These are phyloP conservation scores for Acephala macrosclerotiorum DNA, from an alignment of 2,329 filamentous ascomycete species.

Conservation along the genomic window DNA sequence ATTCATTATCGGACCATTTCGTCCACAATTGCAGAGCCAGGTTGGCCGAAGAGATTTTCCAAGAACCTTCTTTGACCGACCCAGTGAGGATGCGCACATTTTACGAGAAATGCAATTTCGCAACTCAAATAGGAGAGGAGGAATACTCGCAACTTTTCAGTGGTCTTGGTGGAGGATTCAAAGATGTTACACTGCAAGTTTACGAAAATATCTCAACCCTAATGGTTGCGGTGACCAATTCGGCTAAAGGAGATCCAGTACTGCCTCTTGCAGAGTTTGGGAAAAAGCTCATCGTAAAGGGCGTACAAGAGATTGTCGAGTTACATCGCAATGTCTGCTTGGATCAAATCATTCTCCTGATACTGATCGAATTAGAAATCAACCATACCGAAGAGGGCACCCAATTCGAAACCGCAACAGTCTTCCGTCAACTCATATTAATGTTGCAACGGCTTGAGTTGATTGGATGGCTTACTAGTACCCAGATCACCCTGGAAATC, in stretches of 20 bases:
- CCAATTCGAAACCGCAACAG: slow-evolving; percentile 72
- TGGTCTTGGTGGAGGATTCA: slow-evolving; percentile 71
- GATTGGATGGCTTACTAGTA: slow-evolving; percentile 72
- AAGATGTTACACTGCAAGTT: slow-evolving; percentile 60
- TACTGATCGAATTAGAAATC: slow-evolving; percentile 86
- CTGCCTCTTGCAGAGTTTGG: slow-evolving; percentile 76
- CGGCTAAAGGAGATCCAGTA: slow-evolving; percentile 31
- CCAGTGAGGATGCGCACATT: slow-evolving; percentile 79
- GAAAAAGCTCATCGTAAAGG: slow-evolving; percentile 74
- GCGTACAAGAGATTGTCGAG: slow-evolving; percentile 80
- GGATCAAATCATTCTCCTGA: slow-evolving; percentile 81
- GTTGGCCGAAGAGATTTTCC: slow-evolving; percentile 76
- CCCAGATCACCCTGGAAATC: slow-evolving; percentile 60
- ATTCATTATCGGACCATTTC: slow-evolving; percentile 74
- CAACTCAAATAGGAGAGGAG: slow-evolving; percentile 81
- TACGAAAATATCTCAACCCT: slow-evolving; percentile 61
- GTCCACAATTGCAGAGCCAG: slow-evolving; percentile 71
- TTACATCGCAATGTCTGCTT: slow-evolving; percentile 78
- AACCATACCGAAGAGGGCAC: slow-evolving; percentile 75
- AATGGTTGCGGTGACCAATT: slow-evolving; percentile 51
- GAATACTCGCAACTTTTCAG: slow-evolving; percentile 75
- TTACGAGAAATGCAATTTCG: slow-evolving; percentile 80
- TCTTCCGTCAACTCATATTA: slow-evolving; percentile 75
- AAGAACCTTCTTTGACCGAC: slow-evolving; percentile 73
- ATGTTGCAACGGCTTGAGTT: slow-evolving; percentile 78